Evolutionary conservation across 2,329 filamentous ascomycete species (phyloP).

Genomic region (Epicoccum nigrum): DNA sequence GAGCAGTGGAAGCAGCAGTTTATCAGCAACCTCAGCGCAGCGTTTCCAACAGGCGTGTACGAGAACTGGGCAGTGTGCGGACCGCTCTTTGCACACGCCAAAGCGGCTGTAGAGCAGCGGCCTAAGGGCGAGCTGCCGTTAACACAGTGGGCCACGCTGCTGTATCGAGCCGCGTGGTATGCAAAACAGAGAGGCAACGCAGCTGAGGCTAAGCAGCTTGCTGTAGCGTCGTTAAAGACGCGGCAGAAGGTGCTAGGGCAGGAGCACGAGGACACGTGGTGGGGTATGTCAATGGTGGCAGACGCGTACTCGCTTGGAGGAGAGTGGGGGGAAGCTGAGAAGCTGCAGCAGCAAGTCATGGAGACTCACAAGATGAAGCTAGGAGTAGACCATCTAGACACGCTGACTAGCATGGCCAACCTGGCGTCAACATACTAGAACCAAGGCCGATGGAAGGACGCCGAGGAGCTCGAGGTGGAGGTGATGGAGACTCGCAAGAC

Average conservation of each 20-base stretch:
- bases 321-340: background rate
- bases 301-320: too few relatives aligned
- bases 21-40: background rate
- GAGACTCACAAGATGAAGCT: too few relatives aligned
- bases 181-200: too few relatives aligned
- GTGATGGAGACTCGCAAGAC: background rate
- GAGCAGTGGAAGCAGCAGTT: conserved; percentile 18
- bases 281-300: too few relatives aligned
- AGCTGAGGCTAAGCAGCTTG: too few relatives aligned
- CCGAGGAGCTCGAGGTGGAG: background rate
- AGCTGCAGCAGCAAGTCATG: conserved; percentile 5
- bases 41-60: background rate
- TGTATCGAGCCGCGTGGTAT: too few relatives aligned
- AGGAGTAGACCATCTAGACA: too few relatives aligned
- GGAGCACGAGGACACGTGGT: too few relatives aligned
- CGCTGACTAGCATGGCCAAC: background rate
- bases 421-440: background rate
- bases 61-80: conserved; percentile 19
- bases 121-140: too few relatives aligned
- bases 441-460: background rate
- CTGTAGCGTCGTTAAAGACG: too few relatives aligned
- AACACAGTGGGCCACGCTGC: too few relatives aligned
- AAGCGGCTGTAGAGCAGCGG: conserved; percentile 5
- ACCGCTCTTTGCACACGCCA: conserved; percentile 19
- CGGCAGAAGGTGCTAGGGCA: too few relatives aligned